A percentile compares a stretch with the other conserved stretches of the same genome.
Evolutionary conservation across 306 rosid species (phyloP).

Genomic region (peach (Prunus persica)): Prunus_persica_NCBIv2 NC_034013.1:5434501-5435000

Average conservation of each 20-base stretch:
- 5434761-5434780: constrained; percentile 10
- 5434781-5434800: neutral
- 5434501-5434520: constrained; percentile 89
- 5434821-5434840: neutral
- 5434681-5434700: constrained; percentile 95
- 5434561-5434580: constrained; percentile 66
- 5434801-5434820: neutral
- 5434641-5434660: constrained; percentile 88
- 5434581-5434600: constrained; percentile 53
- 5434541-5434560: constrained; percentile 89
- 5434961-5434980: constrained; percentile 83
- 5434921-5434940: constrained; percentile 7
- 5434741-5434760: constrained; percentile 97
- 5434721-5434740: constrained; percentile 79
- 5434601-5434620: constrained; percentile 66
- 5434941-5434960: constrained; percentile 84
- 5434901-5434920: neutral
- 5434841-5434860: neutral
- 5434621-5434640: constrained; percentile 74
- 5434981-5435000: constrained; percentile 93
- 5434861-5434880: too few relatives aligned
- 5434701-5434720: constrained; percentile 70
- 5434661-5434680: constrained; percentile 88
- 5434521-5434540: constrained; percentile 91
- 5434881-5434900: too few relatives aligned